Percentiles rank a stretch among this genome's conserved stretches.
These are phyloP conservation scores for Starmera quercuum DNA, from an alignment of 805 yeast species.

Conservation along the genomic window DNA sequence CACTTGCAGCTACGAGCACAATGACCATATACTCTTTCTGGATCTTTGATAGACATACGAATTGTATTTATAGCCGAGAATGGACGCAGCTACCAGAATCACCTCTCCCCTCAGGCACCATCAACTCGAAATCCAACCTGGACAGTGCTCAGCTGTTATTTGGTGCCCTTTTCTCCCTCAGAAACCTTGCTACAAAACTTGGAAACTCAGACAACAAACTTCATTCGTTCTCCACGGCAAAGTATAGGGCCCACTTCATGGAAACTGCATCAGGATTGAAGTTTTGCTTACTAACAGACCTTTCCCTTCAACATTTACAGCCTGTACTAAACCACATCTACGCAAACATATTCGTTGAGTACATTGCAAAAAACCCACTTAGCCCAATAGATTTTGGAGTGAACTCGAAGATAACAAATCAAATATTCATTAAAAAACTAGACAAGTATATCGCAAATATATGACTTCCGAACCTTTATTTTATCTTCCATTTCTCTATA, in stretches of 20 bases:
- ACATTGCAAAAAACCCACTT: constrained; percentile 54
- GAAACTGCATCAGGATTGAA: constrained; percentile 78
- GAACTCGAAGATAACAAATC: constrained; percentile 46
- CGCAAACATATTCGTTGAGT: constrained; percentile 47
- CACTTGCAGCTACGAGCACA: not conserved
- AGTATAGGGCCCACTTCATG: constrained; percentile 69
- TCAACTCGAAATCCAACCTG: constrained; percentile 50
- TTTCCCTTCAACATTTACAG: constrained; percentile 46
- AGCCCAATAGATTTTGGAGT: constrained; percentile 52
- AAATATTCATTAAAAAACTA: constrained; percentile 45
- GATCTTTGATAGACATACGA: constrained; percentile 85
- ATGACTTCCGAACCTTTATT: constrained; percentile 1
- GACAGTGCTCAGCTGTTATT: constrained; percentile 76
- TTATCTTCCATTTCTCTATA: not conserved
- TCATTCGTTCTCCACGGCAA: constrained; percentile 59
- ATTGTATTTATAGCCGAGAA: constrained; percentile 77
- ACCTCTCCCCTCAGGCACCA: constrained; percentile 23
- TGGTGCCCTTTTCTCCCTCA: constrained; percentile 75
- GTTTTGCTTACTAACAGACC: constrained; percentile 69
- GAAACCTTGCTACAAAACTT: constrained; percentile 62
- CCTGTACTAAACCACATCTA: constrained; percentile 51
- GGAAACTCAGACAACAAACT: constrained; percentile 29
- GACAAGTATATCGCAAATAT: constrained; percentile 38
- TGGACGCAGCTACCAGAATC: constrained; percentile 35
- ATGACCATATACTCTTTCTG: constrained; percentile 80